These are phyloP conservation scores for Albugo laibachii DNA, from an alignment of 352 stramenopile genomes.

Conservation along the genomic window DNA sequence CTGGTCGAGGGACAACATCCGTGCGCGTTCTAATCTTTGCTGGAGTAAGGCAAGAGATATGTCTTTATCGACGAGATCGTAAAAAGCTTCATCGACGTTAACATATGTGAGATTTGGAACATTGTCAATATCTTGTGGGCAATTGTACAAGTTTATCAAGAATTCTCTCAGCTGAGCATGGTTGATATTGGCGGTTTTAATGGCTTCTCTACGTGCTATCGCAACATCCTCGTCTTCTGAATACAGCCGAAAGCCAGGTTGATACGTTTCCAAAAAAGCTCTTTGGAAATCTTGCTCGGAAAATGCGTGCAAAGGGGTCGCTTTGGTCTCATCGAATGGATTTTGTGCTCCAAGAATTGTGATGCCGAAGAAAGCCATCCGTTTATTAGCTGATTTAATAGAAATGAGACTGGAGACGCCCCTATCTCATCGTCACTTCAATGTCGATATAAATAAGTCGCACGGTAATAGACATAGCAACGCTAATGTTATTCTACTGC, in stretches of 20 bases:
- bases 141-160: slow-evolving; percentile 37
- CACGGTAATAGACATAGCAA: no score
- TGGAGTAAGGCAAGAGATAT: slow-evolving; percentile 13
- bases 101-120: slow-evolving; percentile 9
- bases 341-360: slow-evolving; percentile 32
- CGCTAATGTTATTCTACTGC: no score
- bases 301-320: slow-evolving; percentile 35
- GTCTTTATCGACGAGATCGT: slow-evolving; percentile 6
- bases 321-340: slow-evolving; percentile 27
- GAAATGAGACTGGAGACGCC: no score
- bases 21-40: slow-evolving; percentile 2
- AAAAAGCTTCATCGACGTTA: slow-evolving; percentile 8
- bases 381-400: no score
- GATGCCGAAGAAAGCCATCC: slow-evolving; percentile 49
- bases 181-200: slow-evolving; percentile 15
- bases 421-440: no score
- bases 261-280: slow-evolving; percentile 32
- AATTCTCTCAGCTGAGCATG: slow-evolving; percentile 17
- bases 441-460: no score
- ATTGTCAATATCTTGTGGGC: slow-evolving; percentile 28
- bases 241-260: slow-evolving; percentile 25
- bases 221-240: slow-evolving; percentile 38
- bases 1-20: slow-evolving; percentile 12
- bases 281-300: slow-evolving; percentile 26
- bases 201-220: slow-evolving; percentile 9